Conservation (phyloP, 345 rosid species). For the Orychophragmus violaceus region DNA sequence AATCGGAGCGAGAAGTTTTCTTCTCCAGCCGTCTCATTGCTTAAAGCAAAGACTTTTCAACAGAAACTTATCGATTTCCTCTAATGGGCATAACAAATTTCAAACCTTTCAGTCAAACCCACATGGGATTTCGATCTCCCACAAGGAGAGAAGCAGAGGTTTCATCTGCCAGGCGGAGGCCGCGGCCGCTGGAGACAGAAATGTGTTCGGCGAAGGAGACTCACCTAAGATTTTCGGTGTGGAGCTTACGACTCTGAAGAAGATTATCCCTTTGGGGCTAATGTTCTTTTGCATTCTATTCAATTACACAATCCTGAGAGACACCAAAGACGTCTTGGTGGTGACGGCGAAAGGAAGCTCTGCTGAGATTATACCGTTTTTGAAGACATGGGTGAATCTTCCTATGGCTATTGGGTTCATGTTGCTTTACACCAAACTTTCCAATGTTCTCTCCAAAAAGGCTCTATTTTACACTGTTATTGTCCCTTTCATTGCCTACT, state of each 20-base stretch:
- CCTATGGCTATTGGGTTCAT: constrained; percentile 98
- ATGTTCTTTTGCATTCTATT: constrained; percentile 96
- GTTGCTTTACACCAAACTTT: constrained; percentile 71
- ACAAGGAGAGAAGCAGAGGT: constrained; percentile 44
- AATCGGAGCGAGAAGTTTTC: constrained; percentile 30
- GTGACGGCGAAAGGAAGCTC: constrained; percentile 96
- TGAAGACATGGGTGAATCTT: constrained; percentile 97
- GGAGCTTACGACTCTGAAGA: constrained; percentile 64
- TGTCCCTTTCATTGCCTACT: constrained; percentile 81
- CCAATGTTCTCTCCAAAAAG: constrained; percentile 74
- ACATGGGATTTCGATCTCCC: constrained; percentile 31
- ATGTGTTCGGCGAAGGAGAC: constrained; percentile 40
- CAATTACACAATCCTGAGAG: constrained; percentile 92
- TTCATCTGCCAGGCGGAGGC: constrained; percentile 84
- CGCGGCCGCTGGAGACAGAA: constrained; percentile 58
- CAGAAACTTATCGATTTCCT: constrained; percentile 46
- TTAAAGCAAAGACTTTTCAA: constrained; percentile 68
- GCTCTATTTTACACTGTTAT: constrained; percentile 84
- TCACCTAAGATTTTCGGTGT: constrained; percentile 63
- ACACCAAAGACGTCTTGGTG: constrained; percentile 92
- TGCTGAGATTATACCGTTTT: constrained; percentile 90
- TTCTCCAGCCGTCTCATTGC: constrained; percentile 54
- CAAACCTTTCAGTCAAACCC: constrained; percentile 40
- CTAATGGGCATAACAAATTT: constrained; percentile 39
- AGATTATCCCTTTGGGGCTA: constrained; percentile 84